These are phyloP conservation scores for Inga laurina DNA, from an alignment of 306 rosid species.

Conservation along the genomic window DNA sequence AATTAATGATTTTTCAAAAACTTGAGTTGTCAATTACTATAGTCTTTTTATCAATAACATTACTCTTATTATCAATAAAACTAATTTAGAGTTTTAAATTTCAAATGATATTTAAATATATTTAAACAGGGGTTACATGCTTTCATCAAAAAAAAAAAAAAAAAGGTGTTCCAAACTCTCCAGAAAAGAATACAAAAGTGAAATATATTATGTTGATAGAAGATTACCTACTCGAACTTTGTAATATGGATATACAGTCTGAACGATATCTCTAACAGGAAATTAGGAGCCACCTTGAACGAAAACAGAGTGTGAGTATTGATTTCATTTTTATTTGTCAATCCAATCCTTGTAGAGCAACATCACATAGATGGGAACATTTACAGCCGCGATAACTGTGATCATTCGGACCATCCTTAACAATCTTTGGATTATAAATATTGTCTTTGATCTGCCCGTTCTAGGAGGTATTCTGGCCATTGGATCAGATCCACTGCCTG, in stretches of 20 bases:
- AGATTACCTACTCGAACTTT: slow-evolving; percentile 13
- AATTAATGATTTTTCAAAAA: too few relatives aligned
- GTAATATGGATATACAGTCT: slow-evolving; percentile 26
- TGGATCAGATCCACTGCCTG: slow-evolving; percentile 47
- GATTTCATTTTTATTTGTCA: slow-evolving; percentile 46
- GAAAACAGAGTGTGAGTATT: neutral
- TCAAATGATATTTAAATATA: too few relatives aligned
- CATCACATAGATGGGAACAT: slow-evolving; percentile 79
- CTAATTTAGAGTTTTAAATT: too few relatives aligned
- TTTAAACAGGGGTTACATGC: neutral
- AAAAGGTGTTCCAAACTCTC: neutral
- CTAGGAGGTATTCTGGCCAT: slow-evolving; percentile 45
- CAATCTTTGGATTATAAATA: slow-evolving; percentile 57
- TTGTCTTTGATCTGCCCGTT: slow-evolving; percentile 56
- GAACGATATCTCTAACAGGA: neutral
- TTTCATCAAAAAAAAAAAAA: neutral
- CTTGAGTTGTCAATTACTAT: too few relatives aligned
- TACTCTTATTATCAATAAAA: too few relatives aligned
- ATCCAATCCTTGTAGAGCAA: slow-evolving; percentile 88
- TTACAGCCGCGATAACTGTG: slow-evolving; percentile 70
- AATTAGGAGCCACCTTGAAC: neutral
- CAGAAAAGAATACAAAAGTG: slow-evolving; percentile 11
- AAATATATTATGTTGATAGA: slow-evolving; percentile 10
- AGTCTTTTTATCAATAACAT: too few relatives aligned
- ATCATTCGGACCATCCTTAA: slow-evolving; percentile 55